Evolutionary conservation across 805 yeast genomes (phyloP).

Genomic region (Lipomyces sp.): DNA sequence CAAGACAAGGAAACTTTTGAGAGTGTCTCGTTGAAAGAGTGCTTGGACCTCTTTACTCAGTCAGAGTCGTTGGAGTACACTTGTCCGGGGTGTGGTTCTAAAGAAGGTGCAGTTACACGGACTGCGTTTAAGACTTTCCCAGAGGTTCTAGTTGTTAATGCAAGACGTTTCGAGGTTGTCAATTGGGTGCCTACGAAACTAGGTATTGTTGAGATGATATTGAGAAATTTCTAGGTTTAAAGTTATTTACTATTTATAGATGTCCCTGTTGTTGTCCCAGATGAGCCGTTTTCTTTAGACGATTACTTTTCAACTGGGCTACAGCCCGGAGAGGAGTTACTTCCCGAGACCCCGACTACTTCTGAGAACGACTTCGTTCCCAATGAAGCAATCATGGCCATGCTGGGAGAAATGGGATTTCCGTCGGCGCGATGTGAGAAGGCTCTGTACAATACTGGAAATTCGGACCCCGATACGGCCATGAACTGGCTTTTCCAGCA

Average conservation of each 20-base stretch:
- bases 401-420: constrained; percentile 85
- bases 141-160: constrained; percentile 67
- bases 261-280: constrained; percentile 66
- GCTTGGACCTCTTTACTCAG: constrained; percentile 53
- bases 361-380: constrained; percentile 53
- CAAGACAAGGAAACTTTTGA: constrained; percentile 56
- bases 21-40: constrained; percentile 55
- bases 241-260: constrained; percentile 43
- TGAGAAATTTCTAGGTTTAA: neutral
- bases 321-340: constrained; percentile 49
- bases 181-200: constrained; percentile 91
- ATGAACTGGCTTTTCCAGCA: constrained; percentile 90
- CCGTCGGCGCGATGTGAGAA: constrained; percentile 64
- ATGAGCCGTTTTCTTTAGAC: constrained; percentile 53
- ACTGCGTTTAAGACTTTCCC: constrained; percentile 69
- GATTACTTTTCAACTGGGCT: constrained; percentile 51
- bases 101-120: constrained; percentile 49
- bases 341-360: constrained; percentile 47
- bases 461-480: constrained; percentile 67
- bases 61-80: constrained; percentile 65
- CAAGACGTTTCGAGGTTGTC: constrained; percentile 78
- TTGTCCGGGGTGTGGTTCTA: constrained; percentile 60
- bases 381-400: constrained; percentile 57
- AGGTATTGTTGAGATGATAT: constrained; percentile 12
- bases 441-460: constrained; percentile 77